Evolutionary conservation across 495 filamentous ascomycete species (phyloP), one percentile per base, ranked within the genome.

Genomic region (Neurospora pannonica): DNA sequence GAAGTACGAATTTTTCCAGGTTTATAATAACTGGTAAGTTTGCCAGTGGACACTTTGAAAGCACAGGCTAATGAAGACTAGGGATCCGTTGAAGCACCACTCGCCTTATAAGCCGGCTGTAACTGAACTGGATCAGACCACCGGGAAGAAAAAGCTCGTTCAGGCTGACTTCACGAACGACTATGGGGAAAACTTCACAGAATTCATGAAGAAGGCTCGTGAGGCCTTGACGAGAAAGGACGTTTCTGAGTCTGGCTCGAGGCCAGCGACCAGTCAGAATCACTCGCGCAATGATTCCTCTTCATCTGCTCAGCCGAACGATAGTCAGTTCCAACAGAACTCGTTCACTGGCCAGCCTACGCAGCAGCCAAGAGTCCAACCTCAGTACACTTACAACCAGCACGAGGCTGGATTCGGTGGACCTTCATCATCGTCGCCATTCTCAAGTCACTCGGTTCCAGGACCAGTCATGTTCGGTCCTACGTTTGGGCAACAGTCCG

Each of bases 1-100:
- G n/a, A 86, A 85, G 77, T 89, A 88, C 76, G 77, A 79, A 17
- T 89, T 87, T 75, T 86, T 89, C 77, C 84, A 86, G 72, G 81
- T 86, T 34, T 78, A 87, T 70, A 82, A 87, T 70, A 87, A 87
- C 73, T 82, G 83, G 83, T 83, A 74, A 72, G 80, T 78, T 38
- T 80, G 71, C 48, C 28, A 71, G 40, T 71, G 31, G 6, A 15
- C 71, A 9, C 21, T 36, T 39, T 54, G 13, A 31, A 10, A 24
- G n/a, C 6, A 60, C 8, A 28, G 31, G 76, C 77, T 76, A 76
- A 78, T 38, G 3, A 70, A 54, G 72, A 40, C 9, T 71, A 87
- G 85, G 77, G 83, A 86, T 74, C 78, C 83, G n/a, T 80, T 81
- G 0, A 81, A 80, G 37, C 86, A 89, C 76, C 82, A 83, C 39